Evolutionary conservation across 1,139 yeast genomes (phyloP).

Genomic region (Maudiozyma humilis): DNA sequence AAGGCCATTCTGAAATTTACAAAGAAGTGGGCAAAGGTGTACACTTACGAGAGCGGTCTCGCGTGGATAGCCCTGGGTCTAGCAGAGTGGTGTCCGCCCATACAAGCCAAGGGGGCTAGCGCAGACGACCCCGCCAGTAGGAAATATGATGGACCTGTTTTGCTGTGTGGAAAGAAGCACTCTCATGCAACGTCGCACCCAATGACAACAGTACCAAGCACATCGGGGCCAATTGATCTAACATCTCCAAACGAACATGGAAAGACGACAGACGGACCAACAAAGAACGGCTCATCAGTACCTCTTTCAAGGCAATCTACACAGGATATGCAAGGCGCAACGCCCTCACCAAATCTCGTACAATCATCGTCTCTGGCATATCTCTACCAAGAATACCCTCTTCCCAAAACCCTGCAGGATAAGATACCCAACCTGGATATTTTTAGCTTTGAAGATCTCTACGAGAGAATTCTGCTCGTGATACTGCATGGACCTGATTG

Average conservation of each 20-base stretch:
- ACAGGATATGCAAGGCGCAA: not conserved
- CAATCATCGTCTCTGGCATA: constrained; percentile 11
- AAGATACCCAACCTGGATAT: constrained; percentile 16
- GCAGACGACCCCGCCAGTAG: not conserved
- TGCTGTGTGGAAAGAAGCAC: constrained; percentile 26
- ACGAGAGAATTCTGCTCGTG: constrained; percentile 69
- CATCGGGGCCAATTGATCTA: not conserved
- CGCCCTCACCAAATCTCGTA: not conserved
- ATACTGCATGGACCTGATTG: constrained; percentile 62
- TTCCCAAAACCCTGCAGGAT: constrained; percentile 18
- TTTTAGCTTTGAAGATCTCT: constrained; percentile 50
- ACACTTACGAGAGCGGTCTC: constrained; percentile 73
- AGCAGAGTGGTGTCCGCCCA: constrained; percentile 78
- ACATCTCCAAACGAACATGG: not conserved
- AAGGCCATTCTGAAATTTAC: constrained; percentile 56
- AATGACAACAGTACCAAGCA: not conserved
- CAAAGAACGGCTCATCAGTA: not conserved
- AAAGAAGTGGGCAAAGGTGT: constrained; percentile 67
- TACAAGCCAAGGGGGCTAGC: not conserved
- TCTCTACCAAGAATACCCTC: constrained; percentile 27
- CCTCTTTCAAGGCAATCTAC: not conserved
- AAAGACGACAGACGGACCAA: not conserved
- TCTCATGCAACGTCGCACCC: constrained; percentile 8
- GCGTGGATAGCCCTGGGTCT: constrained; percentile 83
- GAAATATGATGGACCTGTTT: constrained; percentile 16